Conservation (phyloP, 176 grass and related monocot species). For the Microstegium vimineum region DNA sequence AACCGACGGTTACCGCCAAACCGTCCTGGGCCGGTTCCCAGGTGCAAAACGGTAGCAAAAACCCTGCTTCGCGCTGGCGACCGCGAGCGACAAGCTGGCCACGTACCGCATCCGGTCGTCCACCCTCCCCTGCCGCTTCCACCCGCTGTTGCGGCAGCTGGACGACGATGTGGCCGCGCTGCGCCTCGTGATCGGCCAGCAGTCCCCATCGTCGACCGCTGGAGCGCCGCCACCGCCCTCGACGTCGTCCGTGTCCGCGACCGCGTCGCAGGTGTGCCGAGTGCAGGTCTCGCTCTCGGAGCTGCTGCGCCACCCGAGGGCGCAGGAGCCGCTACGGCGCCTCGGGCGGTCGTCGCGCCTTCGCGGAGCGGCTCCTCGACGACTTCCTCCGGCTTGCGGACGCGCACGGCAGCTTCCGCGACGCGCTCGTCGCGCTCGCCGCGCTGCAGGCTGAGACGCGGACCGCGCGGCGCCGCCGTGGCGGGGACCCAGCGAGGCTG, state of each 20-base stretch:
- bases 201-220: slow-evolving; percentile 27
- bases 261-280: slow-evolving; percentile 22
- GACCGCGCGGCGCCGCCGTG: slow-evolving; percentile 34
- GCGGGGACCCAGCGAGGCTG: not conserved
- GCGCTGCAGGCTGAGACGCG: slow-evolving; percentile 24
- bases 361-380: slow-evolving; percentile 42
- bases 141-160: slow-evolving; percentile 63
- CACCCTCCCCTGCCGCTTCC: slow-evolving; percentile 77
- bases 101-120: slow-evolving; percentile 58
- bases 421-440: slow-evolving; percentile 26
- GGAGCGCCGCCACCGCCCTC: not conserved
- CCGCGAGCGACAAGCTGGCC: slow-evolving; percentile 24
- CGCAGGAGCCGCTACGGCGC: slow-evolving; percentile 45
- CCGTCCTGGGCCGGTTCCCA: too few species aligned
- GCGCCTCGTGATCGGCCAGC: slow-evolving; percentile 37
- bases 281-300: slow-evolving; percentile 44
- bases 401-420: slow-evolving; percentile 51
- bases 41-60: too few species aligned
- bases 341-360: not conserved
- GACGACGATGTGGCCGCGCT: slow-evolving; percentile 66
- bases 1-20: too few species aligned
- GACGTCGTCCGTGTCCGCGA: slow-evolving; percentile 30
- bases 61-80: too few species aligned
- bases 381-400: slow-evolving; percentile 53
- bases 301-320: slow-evolving; percentile 54